Conservation (phyloP, 2,329 filamentous ascomycete species). For the Penicillium sp. region DNA sequence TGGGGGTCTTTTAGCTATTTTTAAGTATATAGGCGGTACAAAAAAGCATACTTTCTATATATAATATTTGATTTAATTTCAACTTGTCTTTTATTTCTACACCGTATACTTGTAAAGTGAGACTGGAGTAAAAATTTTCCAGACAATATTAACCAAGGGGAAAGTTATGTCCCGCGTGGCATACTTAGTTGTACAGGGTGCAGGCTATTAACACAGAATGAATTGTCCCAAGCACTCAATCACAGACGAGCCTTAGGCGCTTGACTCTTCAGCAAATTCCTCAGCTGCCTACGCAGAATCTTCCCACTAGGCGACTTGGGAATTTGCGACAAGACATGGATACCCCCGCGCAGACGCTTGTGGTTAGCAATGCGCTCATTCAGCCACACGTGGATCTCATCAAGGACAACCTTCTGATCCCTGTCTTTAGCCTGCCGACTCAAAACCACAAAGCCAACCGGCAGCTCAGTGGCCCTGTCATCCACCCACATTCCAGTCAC, state of each 20-base stretch:
- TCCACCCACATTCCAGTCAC: conserved; percentile 23
- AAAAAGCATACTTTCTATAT: too few relatives aligned
- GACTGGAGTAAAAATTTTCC: too few relatives aligned
- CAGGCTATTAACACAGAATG: neutral
- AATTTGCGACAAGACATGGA: conserved; percentile 32
- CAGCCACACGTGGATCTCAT: conserved; percentile 21
- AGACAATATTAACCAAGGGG: too few relatives aligned
- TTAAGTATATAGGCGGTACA: too few relatives aligned
- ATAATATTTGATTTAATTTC: too few relatives aligned
- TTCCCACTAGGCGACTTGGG: conserved; percentile 37
- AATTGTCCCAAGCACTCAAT: neutral
- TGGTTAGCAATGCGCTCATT: conserved; percentile 30
- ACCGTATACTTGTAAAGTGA: too few relatives aligned
- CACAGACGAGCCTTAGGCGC: conserved; percentile 19
- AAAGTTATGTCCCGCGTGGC: too few relatives aligned
- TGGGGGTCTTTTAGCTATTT: too few relatives aligned
- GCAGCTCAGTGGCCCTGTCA: conserved; percentile 20
- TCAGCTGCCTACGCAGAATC: conserved; percentile 28
- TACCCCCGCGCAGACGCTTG: conserved; percentile 34
- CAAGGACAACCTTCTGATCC: conserved; percentile 9
- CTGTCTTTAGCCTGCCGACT: conserved; percentile 5
- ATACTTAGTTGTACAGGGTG: too few relatives aligned
- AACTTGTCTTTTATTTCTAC: too few relatives aligned
- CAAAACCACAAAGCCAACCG: conserved; percentile 22
- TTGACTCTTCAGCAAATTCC: conserved; percentile 20